Evolutionary conservation across 208 protist species (phyloP), one percentile per base, ranked within the genome.

Genomic region (Leishmania aethiopica): DNA sequence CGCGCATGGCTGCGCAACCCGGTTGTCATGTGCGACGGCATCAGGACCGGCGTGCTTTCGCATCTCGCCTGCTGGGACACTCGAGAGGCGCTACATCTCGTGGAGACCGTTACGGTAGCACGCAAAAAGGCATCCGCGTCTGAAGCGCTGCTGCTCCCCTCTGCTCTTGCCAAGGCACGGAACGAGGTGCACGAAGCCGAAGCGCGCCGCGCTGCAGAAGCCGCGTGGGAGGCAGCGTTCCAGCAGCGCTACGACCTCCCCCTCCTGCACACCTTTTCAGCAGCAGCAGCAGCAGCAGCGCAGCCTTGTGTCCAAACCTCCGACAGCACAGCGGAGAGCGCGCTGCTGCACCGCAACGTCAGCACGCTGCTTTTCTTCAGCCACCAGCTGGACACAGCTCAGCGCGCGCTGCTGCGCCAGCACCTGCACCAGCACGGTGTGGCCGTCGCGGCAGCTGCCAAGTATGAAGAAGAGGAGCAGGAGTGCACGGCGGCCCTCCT

Each of bases 31-130:
- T 86, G 83, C 51, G 83, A 86, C n/a, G 78, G 32, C 32, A 51
- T 45, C 51, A 37, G n/a, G 37, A 67, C 72, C 35, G 64, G 78
- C 45, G 74, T 80, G 62, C 67, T 86, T 60, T 67, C 59, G 25
- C 83, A 86, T 76, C 83, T 86, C 75, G 62, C 83, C n/a, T 37
- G 40, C 55, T 86, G 83, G 83, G 67, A 83, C 49, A 78, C 83
- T 25, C 49, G 71, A 32, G 83, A 86, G 59, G 64, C 78, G 2
- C 42, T 83, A 42, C 40, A 80, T 22, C 74, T 86, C 4, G 5
- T 76, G 5, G 42, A 40, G 15, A 49, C 67, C 22, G 57, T 82
- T 35, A 28, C 57, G 22, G n/a, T 51, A 28, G 8, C 77, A 47
- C 37, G 37, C 1, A 28, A 59, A 49, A 7, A 49, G 40, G 19